Conservation (phyloP, 345 rosid species). For the Boechera stricta region DNA sequence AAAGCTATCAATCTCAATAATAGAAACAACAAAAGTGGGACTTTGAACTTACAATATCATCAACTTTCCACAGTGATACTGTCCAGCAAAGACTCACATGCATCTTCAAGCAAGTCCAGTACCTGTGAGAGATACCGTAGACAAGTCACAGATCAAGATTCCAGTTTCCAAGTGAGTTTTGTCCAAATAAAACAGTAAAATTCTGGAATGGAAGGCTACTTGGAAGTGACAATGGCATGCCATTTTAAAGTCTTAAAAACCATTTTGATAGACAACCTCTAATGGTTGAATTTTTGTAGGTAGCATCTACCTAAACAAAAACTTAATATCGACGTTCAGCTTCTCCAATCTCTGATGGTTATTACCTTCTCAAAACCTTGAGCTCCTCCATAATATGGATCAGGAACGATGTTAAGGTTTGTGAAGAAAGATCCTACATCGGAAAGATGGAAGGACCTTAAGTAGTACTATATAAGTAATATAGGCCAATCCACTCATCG, state of each 20-base stretch:
- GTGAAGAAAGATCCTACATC: too few species aligned
- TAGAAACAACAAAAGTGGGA: neutral
- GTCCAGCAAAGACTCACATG: slow-evolving; percentile 86
- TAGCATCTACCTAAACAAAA: neutral
- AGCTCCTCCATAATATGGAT: slow-evolving; percentile 92
- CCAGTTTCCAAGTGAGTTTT: neutral
- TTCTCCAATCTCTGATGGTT: neutral
- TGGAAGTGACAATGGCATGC: neutral
- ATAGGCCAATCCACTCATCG: too few species aligned
- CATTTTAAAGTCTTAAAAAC: neutral
- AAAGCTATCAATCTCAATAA: neutral
- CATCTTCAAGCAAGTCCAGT: slow-evolving; percentile 88
- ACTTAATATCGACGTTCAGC: neutral
- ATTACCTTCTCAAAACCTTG: slow-evolving; percentile 95
- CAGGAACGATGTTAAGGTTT: slow-evolving; percentile 50
- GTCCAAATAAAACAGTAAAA: neutral
- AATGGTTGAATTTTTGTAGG: neutral
- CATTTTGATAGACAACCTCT: neutral
- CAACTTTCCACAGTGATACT: slow-evolving; percentile 55
- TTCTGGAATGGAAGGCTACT: neutral
- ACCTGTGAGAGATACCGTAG: slow-evolving; percentile 53
- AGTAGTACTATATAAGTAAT: too few species aligned
- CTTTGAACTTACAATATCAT: neutral
- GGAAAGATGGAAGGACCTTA: too few species aligned
- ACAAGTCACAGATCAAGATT: neutral